Base-by-base conservation (phyloP, 495 filamentous ascomycete genomes). In the Aspergillus mulundensis region DNA sequence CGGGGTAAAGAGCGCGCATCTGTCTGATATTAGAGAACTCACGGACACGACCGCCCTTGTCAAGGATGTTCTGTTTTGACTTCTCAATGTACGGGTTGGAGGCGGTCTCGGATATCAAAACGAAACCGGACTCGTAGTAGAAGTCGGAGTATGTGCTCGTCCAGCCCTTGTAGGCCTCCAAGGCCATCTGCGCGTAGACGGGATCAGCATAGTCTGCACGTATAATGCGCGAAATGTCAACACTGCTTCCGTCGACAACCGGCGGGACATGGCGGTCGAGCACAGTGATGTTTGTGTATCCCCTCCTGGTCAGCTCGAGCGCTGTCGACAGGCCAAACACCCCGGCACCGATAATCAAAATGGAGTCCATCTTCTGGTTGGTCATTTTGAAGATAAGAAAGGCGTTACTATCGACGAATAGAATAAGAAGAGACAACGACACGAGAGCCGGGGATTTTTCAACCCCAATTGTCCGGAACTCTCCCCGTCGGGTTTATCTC, bases 201-300 rank as follows among this genome's bases (percentile, higher is more conserved):
- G 77, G 68, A 64, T 90, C 84, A 5, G 80, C 76, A 63, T 93
- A 93, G 72, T 93, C 89, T 47, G 87, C 72, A 24, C 89, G 78
- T 56, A 93, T 79, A 38, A 88, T 81, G 38, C 86, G 81, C 8
- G 85, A 87, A n/a, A 80, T 81, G 67, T 89, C 87, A 60, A 84
- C 77, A 57, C 79, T 84, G 20, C 83, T 76, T 25, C 80, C 80
- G 56, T 89, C 81, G 21, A 78, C 77, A 7, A 87, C 86, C 0
- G 82, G 74, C 60, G 71, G 56, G 19, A 79, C 70, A 1, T 71
- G 77, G 14, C 85, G 79, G 63, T 90, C 88, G 36, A 90, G 62
- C 38, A 91, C 61, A 0, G 82, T 87, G 54, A 91, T 85, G 21
- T 65, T 67, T 14, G 74, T 78, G 19, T 66, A 62, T 30, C 74